Base-by-base conservation (phyloP, 176 grass and related monocot genomes). In the Phyllostachys edulis region DNA sequence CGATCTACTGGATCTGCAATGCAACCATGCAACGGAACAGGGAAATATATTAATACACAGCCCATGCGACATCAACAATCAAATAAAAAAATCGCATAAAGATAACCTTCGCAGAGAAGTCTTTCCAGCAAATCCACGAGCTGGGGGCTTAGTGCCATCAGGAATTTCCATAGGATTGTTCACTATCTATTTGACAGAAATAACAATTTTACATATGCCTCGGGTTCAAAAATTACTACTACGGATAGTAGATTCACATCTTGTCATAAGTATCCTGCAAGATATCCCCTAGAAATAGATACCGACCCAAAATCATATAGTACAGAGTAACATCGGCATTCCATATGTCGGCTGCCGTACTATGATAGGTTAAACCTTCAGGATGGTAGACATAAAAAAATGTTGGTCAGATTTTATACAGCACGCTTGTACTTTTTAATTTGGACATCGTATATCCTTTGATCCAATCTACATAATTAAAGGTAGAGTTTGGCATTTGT, bases 231-330 rank as follows among this genome's bases (percentile, higher is more conserved):
- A 63, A 69, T 14, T 32, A 73, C 13, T 73, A 47, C 24, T 17
- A 5, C 1, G 6, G 3, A 47, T 50, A 50, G 24, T 15, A 50
- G 7, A 32, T 50, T 4, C 69, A 21, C 49, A 93, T 89, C 94
- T 93, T 93, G 62, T 97, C 91, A 54, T 93, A 91, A 78, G 90
- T 93, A 51, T 91, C 91, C n/a, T 89, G 84, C 66, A 91, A 76
- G 3, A 84, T 88, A 24, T 93, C 91, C 38, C 91, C 94, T 10
- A 96, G 38, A 77, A 96, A 96, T 80, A 87, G 94, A 83, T 93
- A 93, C 4, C 75, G 86, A 40, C 94, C 89, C 67, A 83, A 88
- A 80, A 93, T 61, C 94, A 96, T 96, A 65, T 81, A 91, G 62
- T 96, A 91, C 24, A 96, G 72, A 59, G 91, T 96, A 64, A 96